Evolutionary conservation across 2,329 filamentous ascomycete species (phyloP).

Genomic region (Sphaerulina populicola): DNA sequence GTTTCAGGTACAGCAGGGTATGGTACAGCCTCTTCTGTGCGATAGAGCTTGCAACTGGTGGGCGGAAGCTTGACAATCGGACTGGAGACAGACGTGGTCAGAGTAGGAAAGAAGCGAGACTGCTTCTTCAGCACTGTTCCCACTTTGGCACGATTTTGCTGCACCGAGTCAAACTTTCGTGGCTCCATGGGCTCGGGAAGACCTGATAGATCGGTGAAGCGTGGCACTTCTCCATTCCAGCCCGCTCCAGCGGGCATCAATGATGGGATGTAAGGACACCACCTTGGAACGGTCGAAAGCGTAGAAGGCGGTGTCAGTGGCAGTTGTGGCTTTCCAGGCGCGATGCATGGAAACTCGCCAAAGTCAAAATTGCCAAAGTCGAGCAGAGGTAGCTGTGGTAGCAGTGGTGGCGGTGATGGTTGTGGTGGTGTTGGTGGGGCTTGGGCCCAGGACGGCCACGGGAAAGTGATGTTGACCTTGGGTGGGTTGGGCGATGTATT

Average conservation of each 20-base stretch:
- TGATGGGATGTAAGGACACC: conserved; percentile 26
- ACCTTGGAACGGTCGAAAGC: conserved; percentile 18
- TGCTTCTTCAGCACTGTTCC: conserved; percentile 15
- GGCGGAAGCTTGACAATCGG: conserved; percentile 22
- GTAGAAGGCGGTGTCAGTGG: conserved; percentile 10
- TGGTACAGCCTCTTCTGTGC: conserved; percentile 13
- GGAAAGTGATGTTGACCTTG: conserved; percentile 3
- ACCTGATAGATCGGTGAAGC: conserved; percentile 26
- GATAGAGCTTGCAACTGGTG: conserved; percentile 20
- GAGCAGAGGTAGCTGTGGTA: conserved; percentile 21
- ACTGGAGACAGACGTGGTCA: conserved; percentile 10
- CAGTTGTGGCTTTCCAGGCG: conserved; percentile 3
- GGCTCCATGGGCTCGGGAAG: conserved; percentile 19
- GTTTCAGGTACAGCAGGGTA: conserved; percentile 1
- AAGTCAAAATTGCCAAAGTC: conserved; percentile 20
- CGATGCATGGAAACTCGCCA: conserved; percentile 17
- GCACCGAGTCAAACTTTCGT: not conserved
- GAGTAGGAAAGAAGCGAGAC: conserved; percentile 28
- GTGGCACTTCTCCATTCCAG: conserved; percentile 21
- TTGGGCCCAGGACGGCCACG: not conserved
- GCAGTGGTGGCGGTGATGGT: conserved; percentile 15
- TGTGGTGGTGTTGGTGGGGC: conserved; percentile 20
- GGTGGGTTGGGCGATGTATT: conserved; percentile 2
- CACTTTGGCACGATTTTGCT: not conserved
- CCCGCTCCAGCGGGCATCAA: conserved; percentile 17